These are phyloP conservation scores for Dactylonectria macrodidyma DNA, from an alignment of 2,329 filamentous ascomycete species.

Conservation along the genomic window DNA sequence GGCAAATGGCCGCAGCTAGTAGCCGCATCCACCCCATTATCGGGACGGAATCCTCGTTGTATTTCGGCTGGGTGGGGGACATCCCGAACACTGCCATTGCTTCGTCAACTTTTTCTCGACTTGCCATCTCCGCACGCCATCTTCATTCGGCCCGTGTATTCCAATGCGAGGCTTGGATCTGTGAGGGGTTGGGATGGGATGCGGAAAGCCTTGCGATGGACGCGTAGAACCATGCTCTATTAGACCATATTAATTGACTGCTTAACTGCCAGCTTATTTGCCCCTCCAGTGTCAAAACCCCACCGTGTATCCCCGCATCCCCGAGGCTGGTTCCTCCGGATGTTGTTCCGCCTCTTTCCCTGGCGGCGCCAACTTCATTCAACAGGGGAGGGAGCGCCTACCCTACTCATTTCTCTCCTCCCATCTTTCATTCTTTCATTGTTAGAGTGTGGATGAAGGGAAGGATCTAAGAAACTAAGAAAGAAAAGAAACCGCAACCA, in stretches of 20 bases:
- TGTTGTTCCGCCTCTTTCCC: neutral
- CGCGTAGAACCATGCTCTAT: neutral
- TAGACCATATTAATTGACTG: neutral
- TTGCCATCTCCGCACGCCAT: conserved; percentile 2
- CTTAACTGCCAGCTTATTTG: neutral
- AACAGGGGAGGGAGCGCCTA: conserved; percentile 13
- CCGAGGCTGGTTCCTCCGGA: conserved; percentile 4
- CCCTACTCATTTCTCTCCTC: neutral
- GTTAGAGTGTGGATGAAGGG: neutral
- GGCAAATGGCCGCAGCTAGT: conserved; percentile 25
- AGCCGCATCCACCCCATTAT: conserved; percentile 12
- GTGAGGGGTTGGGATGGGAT: neutral
- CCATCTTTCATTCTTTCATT: too few species aligned
- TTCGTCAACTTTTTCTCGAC: neutral
- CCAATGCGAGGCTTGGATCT: neutral
- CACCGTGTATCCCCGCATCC: conserved; percentile 12
- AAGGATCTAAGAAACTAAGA: neutral
- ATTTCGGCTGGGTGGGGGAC: conserved; percentile 27
- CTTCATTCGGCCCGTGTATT: neutral
- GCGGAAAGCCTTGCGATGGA: neutral
- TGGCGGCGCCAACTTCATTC: neutral
- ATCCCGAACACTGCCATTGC: conserved; percentile 10
- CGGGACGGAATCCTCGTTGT: conserved; percentile 13
- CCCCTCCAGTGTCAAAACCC: neutral
- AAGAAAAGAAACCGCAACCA: neutral